phyloP scores from a whole-genome alignment of 305 asterid genomes.

The Fraxinus nigra region DNA sequence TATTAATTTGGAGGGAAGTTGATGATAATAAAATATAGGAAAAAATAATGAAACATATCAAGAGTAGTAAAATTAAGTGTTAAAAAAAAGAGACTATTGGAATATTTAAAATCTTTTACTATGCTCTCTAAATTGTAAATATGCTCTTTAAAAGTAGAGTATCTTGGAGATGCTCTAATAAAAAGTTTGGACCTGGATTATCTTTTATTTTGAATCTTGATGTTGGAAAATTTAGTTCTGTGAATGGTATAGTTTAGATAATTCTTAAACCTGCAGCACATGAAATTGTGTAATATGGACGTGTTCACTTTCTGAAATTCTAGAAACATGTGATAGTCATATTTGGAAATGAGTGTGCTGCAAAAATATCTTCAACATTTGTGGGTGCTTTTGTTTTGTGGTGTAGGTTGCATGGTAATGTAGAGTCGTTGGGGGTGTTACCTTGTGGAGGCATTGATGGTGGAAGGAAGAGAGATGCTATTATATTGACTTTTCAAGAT shows the following conservation, averaged over 20 bases:
- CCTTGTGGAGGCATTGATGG: slow-evolving; percentile 68
- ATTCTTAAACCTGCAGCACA: not conserved
- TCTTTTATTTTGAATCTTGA: not conserved
- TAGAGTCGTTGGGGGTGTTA: slow-evolving; percentile 78
- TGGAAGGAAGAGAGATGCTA: slow-evolving; percentile 77
- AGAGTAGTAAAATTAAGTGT: not conserved
- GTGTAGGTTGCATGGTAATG: slow-evolving; percentile 90
- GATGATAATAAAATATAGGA: not conserved
- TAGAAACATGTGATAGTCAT: not conserved
- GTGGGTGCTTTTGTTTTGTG: slow-evolving; percentile 18
- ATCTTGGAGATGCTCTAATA: not conserved
- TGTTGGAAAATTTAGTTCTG: not conserved
- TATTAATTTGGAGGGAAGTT: not conserved
- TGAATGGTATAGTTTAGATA: not conserved
- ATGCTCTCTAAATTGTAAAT: not conserved
- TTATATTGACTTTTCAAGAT: slow-evolving; percentile 78
- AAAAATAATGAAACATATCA: not conserved
- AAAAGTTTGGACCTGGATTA: not conserved
- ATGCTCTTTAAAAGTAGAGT: not conserved
- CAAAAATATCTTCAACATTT: not conserved
- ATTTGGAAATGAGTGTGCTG: not conserved
- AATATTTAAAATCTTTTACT: not conserved
- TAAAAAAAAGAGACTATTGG: not conserved
- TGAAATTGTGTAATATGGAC: not conserved
- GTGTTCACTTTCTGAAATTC: not conserved